phyloP scores from a whole-genome alignment of 345 rosid genomes.

The Passiflora organensis region DNA sequence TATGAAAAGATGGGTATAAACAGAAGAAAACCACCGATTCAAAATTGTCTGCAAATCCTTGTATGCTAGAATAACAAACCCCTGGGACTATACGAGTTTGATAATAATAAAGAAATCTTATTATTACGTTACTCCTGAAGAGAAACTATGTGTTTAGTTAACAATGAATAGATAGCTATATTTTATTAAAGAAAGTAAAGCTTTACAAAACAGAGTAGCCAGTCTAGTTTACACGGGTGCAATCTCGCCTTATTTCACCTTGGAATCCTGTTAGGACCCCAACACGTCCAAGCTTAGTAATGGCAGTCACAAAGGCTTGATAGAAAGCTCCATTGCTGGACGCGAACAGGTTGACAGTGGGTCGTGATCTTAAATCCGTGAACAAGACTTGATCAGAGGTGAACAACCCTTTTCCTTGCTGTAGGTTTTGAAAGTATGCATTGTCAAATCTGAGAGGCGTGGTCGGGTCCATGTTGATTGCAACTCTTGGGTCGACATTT shows the following conservation, averaged over 20 bases:
- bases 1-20: no score
- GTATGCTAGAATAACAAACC: no score
- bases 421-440: constrained; percentile 8
- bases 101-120: no score
- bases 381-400: constrained; percentile 8
- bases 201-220: no score
- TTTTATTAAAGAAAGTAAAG: no score
- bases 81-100: no score
- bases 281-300: constrained; percentile 6
- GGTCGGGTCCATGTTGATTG: constrained; percentile 4
- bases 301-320: constrained; percentile 4
- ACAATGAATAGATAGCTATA: no score
- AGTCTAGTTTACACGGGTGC: constrained; percentile 12
- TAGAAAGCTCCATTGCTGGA: constrained; percentile 5
- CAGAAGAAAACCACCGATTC: no score
- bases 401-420: constrained; percentile 4
- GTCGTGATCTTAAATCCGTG: neutral
- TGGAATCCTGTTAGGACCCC: constrained; percentile 4
- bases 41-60: no score
- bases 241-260: constrained; percentile 14
- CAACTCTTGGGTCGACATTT: constrained; percentile 1
- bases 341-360: constrained; percentile 8
- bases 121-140: no score
- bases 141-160: no score
- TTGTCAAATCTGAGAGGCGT: constrained; percentile 14